phyloP scores from a whole-genome alignment of 257 asterid genomes.

The Misopates orontium region DNA sequence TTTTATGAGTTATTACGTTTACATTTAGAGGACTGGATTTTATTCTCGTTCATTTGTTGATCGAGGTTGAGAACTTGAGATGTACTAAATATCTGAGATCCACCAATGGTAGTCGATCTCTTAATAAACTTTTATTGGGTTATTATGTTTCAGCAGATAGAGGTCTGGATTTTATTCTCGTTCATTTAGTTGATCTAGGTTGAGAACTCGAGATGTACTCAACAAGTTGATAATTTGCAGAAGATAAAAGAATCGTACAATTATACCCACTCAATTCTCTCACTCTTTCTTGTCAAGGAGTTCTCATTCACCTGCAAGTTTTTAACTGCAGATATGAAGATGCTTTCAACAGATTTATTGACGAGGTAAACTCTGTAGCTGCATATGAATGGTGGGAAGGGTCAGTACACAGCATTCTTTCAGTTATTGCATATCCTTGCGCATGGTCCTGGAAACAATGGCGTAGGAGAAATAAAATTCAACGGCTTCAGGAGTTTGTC shows the following conservation, averaged over 20 bases:
- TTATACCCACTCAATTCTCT: constrained; percentile 1
- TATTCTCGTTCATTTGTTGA: too few relatives aligned
- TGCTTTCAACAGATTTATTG: constrained; percentile 94
- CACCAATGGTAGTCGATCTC: constrained; percentile 1
- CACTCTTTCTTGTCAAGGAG: constrained; percentile 8
- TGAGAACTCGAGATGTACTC: constrained; percentile 12
- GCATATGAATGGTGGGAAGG: constrained; percentile 99
- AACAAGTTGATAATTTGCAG: neutral
- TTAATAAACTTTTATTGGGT: neutral
- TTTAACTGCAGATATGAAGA: constrained; percentile 79
- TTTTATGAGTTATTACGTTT: too few relatives aligned
- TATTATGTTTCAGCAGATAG: constrained; percentile 12
- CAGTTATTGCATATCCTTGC: constrained; percentile 89
- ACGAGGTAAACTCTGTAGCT: constrained; percentile 88
- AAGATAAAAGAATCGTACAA: neutral
- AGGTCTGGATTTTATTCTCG: constrained; percentile 17
- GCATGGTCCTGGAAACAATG: constrained; percentile 99
- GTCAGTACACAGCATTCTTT: constrained; percentile 91
- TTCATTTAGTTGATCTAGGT: constrained; percentile 11
- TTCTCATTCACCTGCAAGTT: constrained; percentile 33
- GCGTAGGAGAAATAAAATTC: constrained; percentile 91
- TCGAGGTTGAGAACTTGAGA: too few relatives aligned
- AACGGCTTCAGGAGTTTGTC: constrained; percentile 86
- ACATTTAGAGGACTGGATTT: too few relatives aligned
- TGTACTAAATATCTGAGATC: constrained; percentile 22